Evolutionary conservation across 176 grass and related monocot species (phyloP), one percentile per base, ranked within the genome.

Genomic region (Carex cristatella): DNA sequence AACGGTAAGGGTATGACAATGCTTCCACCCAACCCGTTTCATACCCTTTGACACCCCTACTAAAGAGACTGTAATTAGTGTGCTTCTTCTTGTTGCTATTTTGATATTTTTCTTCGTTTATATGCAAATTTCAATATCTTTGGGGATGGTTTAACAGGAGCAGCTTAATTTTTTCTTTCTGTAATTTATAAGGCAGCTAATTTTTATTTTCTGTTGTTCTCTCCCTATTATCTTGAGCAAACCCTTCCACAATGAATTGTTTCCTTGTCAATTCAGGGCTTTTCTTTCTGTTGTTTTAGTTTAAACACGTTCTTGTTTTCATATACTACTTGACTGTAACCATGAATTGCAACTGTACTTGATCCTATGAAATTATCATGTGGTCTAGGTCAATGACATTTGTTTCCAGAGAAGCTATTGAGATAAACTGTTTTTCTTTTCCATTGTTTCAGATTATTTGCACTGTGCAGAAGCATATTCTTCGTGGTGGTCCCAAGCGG

Each of bases 391-490:
- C 49, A 32, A 57, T 31, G 49, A 56, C 23, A 35, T 57, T 55
- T 77, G 28, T 33, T 79, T 14, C 7, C 53, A 33, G 28, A 78
- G 18, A 48, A 32, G 28, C 44, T 5, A 49, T 81, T 62, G 84
- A 27, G 70, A 58, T 23, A 65, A 89, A 73, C 86, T 88, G 71
- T n/a, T 28, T 86, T 86, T 78, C 81, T 69, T 54, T 16, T 56
- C 86, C 61, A 56, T 76, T 61, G 56, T 91, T 91, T 87, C 88
- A 98, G 93, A 98, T 95, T 64, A 88, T 98, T 85, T 98, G 93
- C 86, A 95, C 91, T 59, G 87, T 98, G 79, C 91, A 89, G 85
- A 98, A 98, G 87, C 88, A 98, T 92, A 94, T 95, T 94, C 88
- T 98, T 94, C 86, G 75, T 88, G 96, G 93, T 85, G 96, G 93